Evolutionary conservation across 2,329 filamentous ascomycete genomes (phyloP).

Genomic region (Cladophialophora carrionii): DNA sequence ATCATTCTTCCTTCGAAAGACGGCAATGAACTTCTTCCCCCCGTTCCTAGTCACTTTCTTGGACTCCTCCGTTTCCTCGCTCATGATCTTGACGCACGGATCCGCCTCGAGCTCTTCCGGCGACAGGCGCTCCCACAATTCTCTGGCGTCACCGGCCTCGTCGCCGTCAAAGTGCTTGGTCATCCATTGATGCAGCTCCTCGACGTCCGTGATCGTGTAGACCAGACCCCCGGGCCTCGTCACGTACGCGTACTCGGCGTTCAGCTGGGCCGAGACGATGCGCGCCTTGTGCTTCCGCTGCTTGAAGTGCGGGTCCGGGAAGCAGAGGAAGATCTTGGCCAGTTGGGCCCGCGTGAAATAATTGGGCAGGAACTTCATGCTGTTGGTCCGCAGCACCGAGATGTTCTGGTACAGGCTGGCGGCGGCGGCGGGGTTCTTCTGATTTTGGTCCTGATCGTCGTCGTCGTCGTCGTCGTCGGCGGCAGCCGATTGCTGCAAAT

Average conservation of each 20-base stretch:
- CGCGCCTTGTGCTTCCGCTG: constrained; percentile 94
- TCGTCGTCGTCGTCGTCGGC: constrained; percentile 6
- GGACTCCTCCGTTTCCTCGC: constrained; percentile 86
- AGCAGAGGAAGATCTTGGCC: constrained; percentile 93
- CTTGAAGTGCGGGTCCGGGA: constrained; percentile 98
- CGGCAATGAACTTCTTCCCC: constrained; percentile 86
- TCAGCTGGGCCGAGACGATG: constrained; percentile 85
- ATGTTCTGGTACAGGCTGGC: constrained; percentile 73
- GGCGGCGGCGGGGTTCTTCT: constrained; percentile 6
- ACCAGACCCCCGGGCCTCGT: constrained; percentile 80
- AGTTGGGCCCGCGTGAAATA: constrained; percentile 85
- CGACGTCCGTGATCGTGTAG: constrained; percentile 97
- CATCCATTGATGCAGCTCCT: constrained; percentile 72
- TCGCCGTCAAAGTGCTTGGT: constrained; percentile 57
- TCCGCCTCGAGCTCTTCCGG: constrained; percentile 59
- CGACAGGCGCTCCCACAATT: constrained; percentile 73
- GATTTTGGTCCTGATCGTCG: too few relatives aligned
- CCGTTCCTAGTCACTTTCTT: constrained; percentile 94
- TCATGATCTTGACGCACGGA: constrained; percentile 66
- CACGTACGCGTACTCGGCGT: constrained; percentile 91
- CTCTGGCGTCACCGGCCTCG: constrained; percentile 73
- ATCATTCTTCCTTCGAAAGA: constrained; percentile 80
- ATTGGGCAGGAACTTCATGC: constrained; percentile 99
- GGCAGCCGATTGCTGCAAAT: constrained; percentile 39
- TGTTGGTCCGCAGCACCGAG: constrained; percentile 85